phyloP scores from a whole-genome alignment of 2,329 filamentous ascomycete species.

The Epichloe amarillans region DNA sequence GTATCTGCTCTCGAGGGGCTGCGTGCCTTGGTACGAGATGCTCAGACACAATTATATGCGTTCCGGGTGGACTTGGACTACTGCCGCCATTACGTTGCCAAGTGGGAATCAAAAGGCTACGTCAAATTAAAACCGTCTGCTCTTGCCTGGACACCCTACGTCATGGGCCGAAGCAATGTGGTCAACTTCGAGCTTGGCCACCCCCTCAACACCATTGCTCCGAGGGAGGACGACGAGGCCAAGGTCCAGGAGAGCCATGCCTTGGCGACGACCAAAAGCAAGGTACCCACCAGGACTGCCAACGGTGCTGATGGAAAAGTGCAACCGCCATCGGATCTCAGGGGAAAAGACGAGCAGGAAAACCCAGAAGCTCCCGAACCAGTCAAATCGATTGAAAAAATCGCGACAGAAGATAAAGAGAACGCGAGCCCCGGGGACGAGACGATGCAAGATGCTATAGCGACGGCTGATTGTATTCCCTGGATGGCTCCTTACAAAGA shows the following conservation, averaged over 20 bases:
- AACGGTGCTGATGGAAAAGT: conserved; percentile 8
- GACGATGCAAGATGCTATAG: conserved; percentile 14
- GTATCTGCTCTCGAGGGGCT: conserved; percentile 86
- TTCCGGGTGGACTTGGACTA: conserved; percentile 77
- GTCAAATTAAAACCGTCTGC: conserved; percentile 69
- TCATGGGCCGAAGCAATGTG: conserved; percentile 80
- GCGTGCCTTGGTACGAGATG: conserved; percentile 78
- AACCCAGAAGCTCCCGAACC: conserved; percentile 11
- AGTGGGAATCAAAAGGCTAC: conserved; percentile 81
- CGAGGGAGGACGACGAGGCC: conserved; percentile 59
- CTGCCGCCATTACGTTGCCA: conserved; percentile 74
- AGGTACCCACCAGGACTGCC: background rate
- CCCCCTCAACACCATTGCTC: conserved; percentile 71
- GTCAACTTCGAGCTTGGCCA: conserved; percentile 75
- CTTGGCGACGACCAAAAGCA: background rate
- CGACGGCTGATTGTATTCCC: conserved; percentile 14
- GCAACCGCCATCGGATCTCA: conserved; percentile 3
- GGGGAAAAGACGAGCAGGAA: background rate
- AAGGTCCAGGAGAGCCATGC: conserved; percentile 21
- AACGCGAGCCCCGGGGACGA: conserved; percentile 14
- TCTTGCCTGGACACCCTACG: conserved; percentile 89
- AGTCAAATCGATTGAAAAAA: conserved; percentile 18
- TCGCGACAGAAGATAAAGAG: conserved; percentile 20
- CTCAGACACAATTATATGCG: conserved; percentile 76
- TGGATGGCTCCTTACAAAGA: conserved; percentile 37